A percentile compares a stretch with the other conserved stretches of the same genome.
These are phyloP conservation scores for Solanum piurae DNA, from an alignment of 257 asterid species.

Conservation along the genomic window DNA sequence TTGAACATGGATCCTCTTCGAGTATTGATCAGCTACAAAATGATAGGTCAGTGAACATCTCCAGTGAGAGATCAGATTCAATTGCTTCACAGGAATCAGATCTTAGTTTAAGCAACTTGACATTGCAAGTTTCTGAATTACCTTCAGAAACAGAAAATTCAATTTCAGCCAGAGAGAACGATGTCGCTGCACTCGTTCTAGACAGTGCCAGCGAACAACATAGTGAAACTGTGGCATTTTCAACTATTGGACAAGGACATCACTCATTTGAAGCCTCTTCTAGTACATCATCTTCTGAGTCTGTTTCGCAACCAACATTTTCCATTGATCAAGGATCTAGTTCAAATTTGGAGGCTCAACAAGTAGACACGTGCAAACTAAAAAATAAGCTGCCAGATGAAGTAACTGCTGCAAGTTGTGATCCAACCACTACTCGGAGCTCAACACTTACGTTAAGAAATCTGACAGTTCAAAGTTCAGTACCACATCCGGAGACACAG, in stretches of 20 bases:
- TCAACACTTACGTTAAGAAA: not conserved
- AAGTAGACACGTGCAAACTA: not conserved
- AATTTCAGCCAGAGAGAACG: not conserved
- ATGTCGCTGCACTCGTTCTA: not conserved
- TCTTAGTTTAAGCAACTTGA: not conserved
- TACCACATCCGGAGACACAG: not conserved
- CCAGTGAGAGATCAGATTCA: not conserved
- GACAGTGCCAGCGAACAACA: not conserved
- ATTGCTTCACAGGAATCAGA: constrained; percentile 2
- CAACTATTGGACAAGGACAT: not conserved
- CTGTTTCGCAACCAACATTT: not conserved
- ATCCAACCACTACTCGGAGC: not conserved
- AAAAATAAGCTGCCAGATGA: not conserved
- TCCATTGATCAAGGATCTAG: not conserved
- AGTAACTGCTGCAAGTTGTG: not conserved
- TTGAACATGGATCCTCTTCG: not conserved
- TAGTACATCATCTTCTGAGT: not conserved
- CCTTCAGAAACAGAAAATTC: not conserved
- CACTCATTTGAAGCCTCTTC: not conserved
- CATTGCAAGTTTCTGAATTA: not conserved
- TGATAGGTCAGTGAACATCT: not conserved
- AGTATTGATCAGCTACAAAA: not conserved
- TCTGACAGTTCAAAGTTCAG: not conserved
- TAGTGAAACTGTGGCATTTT: not conserved
- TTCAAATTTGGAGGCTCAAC: not conserved